Evolutionary conservation across 176 grass and related monocot genomes (phyloP).

Genomic region (Hyparrhenia diplandra): DNA sequence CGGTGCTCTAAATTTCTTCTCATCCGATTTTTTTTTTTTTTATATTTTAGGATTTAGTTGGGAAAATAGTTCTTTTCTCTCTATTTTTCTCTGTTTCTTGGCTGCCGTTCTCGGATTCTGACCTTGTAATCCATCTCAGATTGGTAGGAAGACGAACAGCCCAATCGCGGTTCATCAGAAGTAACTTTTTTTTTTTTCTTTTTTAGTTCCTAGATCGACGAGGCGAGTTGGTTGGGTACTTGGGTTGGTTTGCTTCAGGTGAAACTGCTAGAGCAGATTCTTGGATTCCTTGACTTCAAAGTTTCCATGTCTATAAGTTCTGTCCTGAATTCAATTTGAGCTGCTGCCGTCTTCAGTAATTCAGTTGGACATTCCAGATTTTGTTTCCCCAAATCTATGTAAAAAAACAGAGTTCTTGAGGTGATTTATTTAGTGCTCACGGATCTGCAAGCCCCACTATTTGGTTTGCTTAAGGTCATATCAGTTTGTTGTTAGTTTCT

Average conservation of each 20-base stretch:
- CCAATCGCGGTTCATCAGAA: neutral
- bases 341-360: neutral
- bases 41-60: conserved; percentile 24
- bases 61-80: neutral
- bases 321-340: conserved; percentile 3
- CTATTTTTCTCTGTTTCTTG: neutral
- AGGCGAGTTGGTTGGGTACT: neutral
- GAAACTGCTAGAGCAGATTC: conserved; percentile 1
- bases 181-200: neutral
- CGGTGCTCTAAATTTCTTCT: conserved; percentile 13
- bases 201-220: conserved; percentile 2
- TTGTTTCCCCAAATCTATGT: neutral
- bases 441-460: neutral
- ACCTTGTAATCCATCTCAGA: neutral
- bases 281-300: neutral
- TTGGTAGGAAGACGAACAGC: neutral
- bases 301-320: neutral
- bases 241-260: conserved; percentile 17
- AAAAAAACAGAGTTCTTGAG: neutral
- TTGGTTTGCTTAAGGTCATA: neutral
- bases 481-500: neutral
- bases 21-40: conserved; percentile 11
- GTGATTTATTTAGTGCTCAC: neutral
- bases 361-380: neutral
- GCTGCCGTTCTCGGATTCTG: neutral